Percentiles rank a stretch among this genome's conserved stretches.
Evolutionary conservation across 2,329 filamentous ascomycete species (phyloP).

Genomic region (Monilinia vaccinii-corymbosi): DNA sequence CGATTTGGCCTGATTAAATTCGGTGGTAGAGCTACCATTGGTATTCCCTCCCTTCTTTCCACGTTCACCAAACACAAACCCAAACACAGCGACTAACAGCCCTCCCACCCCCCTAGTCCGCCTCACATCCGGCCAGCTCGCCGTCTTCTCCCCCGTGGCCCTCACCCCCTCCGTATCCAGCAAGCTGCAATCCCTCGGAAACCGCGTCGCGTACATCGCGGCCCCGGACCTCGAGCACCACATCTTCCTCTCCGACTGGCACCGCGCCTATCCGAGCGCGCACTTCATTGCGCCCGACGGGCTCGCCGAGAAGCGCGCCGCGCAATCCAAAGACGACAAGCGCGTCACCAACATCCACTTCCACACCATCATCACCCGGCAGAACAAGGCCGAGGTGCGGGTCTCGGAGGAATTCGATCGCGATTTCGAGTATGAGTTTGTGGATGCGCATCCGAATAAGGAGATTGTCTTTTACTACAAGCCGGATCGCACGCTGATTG

Average conservation of each 20-base stretch:
- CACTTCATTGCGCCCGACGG: conserved; percentile 76
- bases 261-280: conserved; percentile 66
- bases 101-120: conserved; percentile 46
- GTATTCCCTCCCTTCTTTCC: conserved; percentile 37
- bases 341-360: conserved; percentile 40
- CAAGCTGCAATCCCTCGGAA: conserved; percentile 57
- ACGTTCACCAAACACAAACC: not conserved
- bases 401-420: conserved; percentile 72
- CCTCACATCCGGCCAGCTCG: conserved; percentile 66
- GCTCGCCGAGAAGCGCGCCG: conserved; percentile 70
- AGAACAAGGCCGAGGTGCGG: conserved; percentile 40
- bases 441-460: conserved; percentile 70
- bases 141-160: conserved; percentile 85
- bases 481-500: conserved; percentile 68
- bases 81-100: conserved; percentile 2
- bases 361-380: conserved; percentile 54
- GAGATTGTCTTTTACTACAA: conserved; percentile 84
- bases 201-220: conserved; percentile 71
- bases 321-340: conserved; percentile 45
- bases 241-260: conserved; percentile 84
- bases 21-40: conserved; percentile 78
- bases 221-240: conserved; percentile 91
- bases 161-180: conserved; percentile 65
- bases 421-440: conserved; percentile 81
- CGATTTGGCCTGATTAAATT: conserved; percentile 73